Percentiles rank a stretch among this genome's conserved stretches.
Evolutionary conservation across 176 grass and related monocot genomes (phyloP).

Genomic region (Eremochloa ophiuroides): DNA sequence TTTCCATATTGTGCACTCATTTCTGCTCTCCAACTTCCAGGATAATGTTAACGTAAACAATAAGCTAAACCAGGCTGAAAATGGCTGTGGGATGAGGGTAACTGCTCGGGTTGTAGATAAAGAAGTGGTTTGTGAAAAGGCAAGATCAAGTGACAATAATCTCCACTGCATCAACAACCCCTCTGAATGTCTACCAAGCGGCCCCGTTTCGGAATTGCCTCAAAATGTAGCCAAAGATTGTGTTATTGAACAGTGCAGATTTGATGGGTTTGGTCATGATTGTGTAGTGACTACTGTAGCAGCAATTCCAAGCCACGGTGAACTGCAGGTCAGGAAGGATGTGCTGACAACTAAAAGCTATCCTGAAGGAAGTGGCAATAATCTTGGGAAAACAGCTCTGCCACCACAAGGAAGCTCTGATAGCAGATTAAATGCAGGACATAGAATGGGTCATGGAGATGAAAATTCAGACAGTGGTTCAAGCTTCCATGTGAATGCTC

Average conservation of each 20-base stretch:
- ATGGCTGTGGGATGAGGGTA: slow-evolving; percentile 24
- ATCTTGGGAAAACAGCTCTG: slow-evolving; percentile 20
- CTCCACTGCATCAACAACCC: background rate
- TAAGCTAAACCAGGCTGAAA: slow-evolving; percentile 29
- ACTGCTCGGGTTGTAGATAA: slow-evolving; percentile 12
- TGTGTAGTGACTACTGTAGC: background rate
- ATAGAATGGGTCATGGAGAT: slow-evolving; percentile 13
- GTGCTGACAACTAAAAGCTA: slow-evolving; percentile 20
- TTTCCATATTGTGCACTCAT: background rate
- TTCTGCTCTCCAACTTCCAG: slow-evolving; percentile 43
- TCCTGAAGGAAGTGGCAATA: slow-evolving; percentile 18
- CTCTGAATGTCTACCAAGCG: slow-evolving; percentile 17
- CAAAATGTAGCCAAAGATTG: slow-evolving; percentile 26
- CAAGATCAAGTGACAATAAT: slow-evolving; percentile 20
- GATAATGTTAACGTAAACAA: slow-evolving; percentile 22
- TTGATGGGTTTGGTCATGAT: slow-evolving; percentile 26
- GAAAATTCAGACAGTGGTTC: slow-evolving; percentile 52
- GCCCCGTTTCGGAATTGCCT: slow-evolving; percentile 17
- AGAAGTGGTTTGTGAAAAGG: slow-evolving; percentile 31
- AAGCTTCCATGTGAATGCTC: slow-evolving; percentile 26
- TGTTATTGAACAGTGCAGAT: slow-evolving; percentile 15
- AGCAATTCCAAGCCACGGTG: slow-evolving; percentile 12
- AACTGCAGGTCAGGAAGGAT: slow-evolving; percentile 18
- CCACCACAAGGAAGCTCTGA: slow-evolving; percentile 18
- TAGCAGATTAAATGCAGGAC: slow-evolving; percentile 15